Evolutionary conservation across 2,329 filamentous ascomycete genomes (phyloP), one percentile per base, ranked within the genome.

Genomic region (Parascedosporium putredinis): DNA sequence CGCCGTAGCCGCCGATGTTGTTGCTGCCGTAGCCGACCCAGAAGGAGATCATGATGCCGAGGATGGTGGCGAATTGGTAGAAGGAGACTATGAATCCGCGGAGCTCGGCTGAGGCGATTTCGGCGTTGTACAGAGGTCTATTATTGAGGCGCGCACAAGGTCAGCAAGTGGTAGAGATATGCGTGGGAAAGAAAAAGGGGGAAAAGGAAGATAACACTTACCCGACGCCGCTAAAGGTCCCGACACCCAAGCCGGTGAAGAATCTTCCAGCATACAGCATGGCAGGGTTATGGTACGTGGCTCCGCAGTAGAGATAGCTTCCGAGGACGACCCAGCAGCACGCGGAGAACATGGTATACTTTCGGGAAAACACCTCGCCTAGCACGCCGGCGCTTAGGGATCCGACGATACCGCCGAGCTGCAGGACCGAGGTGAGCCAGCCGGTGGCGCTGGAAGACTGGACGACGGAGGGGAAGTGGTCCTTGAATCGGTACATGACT

Each of bases 31-130:
- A 72, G 20, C 65, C 67, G 29, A 70, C 60, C 69, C 70, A 74
- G 59, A 71, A 73, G 1, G 66, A 69, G 20, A 76, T 65, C 67
- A 73, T 71, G 48, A 80, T 75, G 16, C 75, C 76, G 25, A 77
- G 67, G 4, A 74, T 77, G 51, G 79, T 82, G 4, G 78, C 76
- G 14, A 85, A 71, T 54, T 83, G 81, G 52, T 85, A 81, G 7
- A 84, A 69, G 5, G 76, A 78, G 12, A 85, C 79, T 2, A 85
- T 69, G 14, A 80, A 75, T 33, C 82, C 83, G 51, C 83, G 70
- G n/a, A 84, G 72, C 60, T 86, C 81, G 1, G 82, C 81, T 8
- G 80, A 73, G 1, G 76, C 73, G 4, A 73, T 64, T 57, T 79
- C 76, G 23, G 72, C 70, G 45, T 73, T 73, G 57, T 75, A 75